These are phyloP conservation scores for Aureobasidium leucospermi DNA, from an alignment of 2,329 filamentous ascomycete species.

Conservation along the genomic window DNA sequence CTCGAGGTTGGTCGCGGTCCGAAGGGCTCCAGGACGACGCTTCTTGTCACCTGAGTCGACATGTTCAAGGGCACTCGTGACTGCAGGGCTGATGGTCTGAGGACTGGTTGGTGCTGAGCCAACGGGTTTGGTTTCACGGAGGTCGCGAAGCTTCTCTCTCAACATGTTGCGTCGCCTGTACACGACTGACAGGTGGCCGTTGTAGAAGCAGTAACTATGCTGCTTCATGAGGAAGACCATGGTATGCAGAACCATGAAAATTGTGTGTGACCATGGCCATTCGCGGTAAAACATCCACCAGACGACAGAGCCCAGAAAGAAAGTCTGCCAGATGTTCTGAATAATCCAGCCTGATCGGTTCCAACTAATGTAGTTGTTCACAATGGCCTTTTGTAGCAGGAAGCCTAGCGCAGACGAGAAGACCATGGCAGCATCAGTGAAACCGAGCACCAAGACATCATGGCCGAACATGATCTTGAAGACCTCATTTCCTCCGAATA, in stretches of 20 bases:
- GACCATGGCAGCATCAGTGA: constrained; percentile 66
- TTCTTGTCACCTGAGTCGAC: constrained; percentile 12
- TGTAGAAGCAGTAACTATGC: constrained; percentile 73
- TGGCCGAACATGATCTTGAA: constrained; percentile 58
- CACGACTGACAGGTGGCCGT: constrained; percentile 57
- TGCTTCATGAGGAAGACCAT: constrained; percentile 78
- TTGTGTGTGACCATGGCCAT: constrained; percentile 78
- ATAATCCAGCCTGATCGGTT: constrained; percentile 63
- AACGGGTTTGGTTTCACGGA: constrained; percentile 48
- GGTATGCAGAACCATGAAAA: constrained; percentile 68
- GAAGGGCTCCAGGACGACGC: constrained; percentile 30
- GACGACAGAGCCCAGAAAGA: constrained; percentile 56
- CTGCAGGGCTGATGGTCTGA: neutral
- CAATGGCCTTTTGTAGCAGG: constrained; percentile 55
- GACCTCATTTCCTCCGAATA: constrained; percentile 65
- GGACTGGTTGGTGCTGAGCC: constrained; percentile 30
- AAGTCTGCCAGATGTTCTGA: constrained; percentile 65
- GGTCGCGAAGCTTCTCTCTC: constrained; percentile 47
- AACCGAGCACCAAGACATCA: constrained; percentile 43
- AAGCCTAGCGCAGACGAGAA: constrained; percentile 58
- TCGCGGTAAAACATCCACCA: constrained; percentile 61
- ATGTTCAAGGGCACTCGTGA: constrained; percentile 12
- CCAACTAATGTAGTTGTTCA: constrained; percentile 58
- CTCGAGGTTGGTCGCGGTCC: constrained; percentile 37
- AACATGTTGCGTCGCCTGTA: constrained; percentile 43